Percentiles rank a stretch among this genome's conserved stretches.
Conservation (phyloP, 23 red algal species). For the Gracilaria vermiculophylla region DNA sequence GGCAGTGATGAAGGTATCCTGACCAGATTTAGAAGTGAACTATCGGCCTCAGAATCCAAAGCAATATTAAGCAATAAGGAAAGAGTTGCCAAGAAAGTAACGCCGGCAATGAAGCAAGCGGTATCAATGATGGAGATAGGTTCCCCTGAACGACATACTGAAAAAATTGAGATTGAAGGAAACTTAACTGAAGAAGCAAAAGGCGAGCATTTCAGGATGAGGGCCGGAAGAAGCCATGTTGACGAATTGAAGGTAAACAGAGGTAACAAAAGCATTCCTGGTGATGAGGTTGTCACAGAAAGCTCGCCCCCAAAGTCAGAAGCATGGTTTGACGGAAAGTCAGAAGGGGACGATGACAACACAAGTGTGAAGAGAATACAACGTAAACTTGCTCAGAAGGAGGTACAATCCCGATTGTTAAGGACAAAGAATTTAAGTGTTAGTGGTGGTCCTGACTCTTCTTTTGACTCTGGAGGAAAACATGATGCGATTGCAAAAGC, state of each 20-base stretch:
- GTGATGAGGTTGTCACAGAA: background rate
- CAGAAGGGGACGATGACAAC: background rate
- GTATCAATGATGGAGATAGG: background rate
- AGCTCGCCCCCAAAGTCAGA: background rate
- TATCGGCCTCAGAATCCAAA: background rate
- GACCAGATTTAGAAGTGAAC: background rate
- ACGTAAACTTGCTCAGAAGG: background rate
- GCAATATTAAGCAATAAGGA: background rate
- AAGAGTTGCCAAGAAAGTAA: background rate
- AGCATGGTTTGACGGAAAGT: background rate
- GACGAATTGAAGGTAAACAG: background rate
- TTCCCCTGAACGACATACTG: background rate
- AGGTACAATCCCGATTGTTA: background rate
- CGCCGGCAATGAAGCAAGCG: background rate
- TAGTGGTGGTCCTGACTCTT: background rate
- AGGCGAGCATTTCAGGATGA: background rate
- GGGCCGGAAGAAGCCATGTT: background rate
- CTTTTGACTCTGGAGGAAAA: background rate
- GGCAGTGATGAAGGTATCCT: background rate
- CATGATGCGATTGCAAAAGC: background rate
- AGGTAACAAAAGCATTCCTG: background rate
- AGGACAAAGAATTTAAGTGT: background rate
- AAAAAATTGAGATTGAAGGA: background rate
- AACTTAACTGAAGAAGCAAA: background rate
- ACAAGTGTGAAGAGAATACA: background rate